phyloP scores from a whole-genome alignment of 495 filamentous ascomycete genomes.

The Penicillium ucsense region DNA sequence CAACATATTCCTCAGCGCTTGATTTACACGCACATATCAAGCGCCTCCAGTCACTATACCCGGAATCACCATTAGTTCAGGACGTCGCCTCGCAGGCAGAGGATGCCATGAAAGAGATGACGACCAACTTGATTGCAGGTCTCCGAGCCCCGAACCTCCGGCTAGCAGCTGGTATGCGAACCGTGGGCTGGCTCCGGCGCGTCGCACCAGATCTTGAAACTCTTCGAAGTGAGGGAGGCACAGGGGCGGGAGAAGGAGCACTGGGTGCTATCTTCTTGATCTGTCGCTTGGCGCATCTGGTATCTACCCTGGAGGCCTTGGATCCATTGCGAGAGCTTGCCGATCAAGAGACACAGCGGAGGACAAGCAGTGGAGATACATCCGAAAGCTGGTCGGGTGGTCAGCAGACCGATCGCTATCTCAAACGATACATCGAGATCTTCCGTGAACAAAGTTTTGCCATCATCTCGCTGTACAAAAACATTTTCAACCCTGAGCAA shows the following conservation, averaged over 20 bases:
- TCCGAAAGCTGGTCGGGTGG: conserved; percentile 54
- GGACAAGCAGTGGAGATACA: conserved; percentile 16
- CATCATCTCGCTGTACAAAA: conserved; percentile 84
- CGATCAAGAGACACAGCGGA: conserved; percentile 65
- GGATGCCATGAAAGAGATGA: conserved; percentile 82
- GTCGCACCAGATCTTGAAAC: conserved; percentile 71
- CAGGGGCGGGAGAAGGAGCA: conserved; percentile 45
- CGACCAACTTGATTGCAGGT: conserved; percentile 67
- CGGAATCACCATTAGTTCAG: conserved; percentile 61
- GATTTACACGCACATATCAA: conserved; percentile 93
- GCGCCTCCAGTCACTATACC: conserved; percentile 72
- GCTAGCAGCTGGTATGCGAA: conserved; percentile 83
- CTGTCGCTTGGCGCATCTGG: conserved; percentile 71
- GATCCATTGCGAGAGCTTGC: conserved; percentile 81
- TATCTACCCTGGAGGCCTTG: conserved; percentile 71
- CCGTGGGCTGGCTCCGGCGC: conserved; percentile 81
- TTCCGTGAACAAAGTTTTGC: conserved; percentile 97
- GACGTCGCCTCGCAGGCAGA: conserved; percentile 73
- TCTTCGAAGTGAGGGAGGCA: conserved; percentile 28
- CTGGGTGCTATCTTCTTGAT: conserved; percentile 82
- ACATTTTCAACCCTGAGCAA: conserved; percentile 62
- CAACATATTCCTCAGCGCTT: conserved; percentile 81
- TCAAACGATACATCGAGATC: conserved; percentile 95
- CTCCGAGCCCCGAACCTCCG: conserved; percentile 73
- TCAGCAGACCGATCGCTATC: conserved; percentile 85